These are phyloP conservation scores for Scytalidium lignicola DNA, from an alignment of 2,329 filamentous ascomycete genomes.

Conservation along the genomic window DNA sequence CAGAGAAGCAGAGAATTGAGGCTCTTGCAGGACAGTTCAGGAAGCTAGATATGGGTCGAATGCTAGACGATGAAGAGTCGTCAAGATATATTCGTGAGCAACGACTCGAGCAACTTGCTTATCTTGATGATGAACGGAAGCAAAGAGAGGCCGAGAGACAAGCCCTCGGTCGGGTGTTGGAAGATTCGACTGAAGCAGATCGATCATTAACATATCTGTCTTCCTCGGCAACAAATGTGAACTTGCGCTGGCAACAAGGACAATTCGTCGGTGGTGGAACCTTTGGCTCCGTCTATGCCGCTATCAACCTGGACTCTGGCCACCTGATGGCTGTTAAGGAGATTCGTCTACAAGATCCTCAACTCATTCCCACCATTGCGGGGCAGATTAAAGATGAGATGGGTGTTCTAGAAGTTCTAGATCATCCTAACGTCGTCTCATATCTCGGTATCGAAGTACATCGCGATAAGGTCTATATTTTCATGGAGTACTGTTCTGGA, in stretches of 20 bases:
- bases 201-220: constrained; percentile 90
- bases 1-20: constrained; percentile 84
- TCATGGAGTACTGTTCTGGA: constrained; percentile 98
- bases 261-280: constrained; percentile 95
- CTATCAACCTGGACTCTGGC: constrained; percentile 93
- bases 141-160: constrained; percentile 81
- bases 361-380: constrained; percentile 89
- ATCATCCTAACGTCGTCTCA: constrained; percentile 95
- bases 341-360: constrained; percentile 93
- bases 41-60: constrained; percentile 70
- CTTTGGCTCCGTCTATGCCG: constrained; percentile 95
- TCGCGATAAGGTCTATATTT: constrained; percentile 98
- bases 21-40: constrained; percentile 71
- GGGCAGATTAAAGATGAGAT: constrained; percentile 95
- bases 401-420: constrained; percentile 89
- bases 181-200: constrained; percentile 93
- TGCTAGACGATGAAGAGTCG: constrained; percentile 80
- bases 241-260: constrained; percentile 97
- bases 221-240: constrained; percentile 90
- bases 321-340: constrained; percentile 99
- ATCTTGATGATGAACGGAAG: constrained; percentile 73
- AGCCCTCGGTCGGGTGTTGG: constrained; percentile 82
- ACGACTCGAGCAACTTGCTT: constrained; percentile 66
- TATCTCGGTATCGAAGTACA: constrained; percentile 99
- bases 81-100: constrained; percentile 68